These are phyloP conservation scores for Rhizopogon vesiculosus DNA, from an alignment of 768 basidiomycete genomes.

Conservation along the genomic window DNA sequence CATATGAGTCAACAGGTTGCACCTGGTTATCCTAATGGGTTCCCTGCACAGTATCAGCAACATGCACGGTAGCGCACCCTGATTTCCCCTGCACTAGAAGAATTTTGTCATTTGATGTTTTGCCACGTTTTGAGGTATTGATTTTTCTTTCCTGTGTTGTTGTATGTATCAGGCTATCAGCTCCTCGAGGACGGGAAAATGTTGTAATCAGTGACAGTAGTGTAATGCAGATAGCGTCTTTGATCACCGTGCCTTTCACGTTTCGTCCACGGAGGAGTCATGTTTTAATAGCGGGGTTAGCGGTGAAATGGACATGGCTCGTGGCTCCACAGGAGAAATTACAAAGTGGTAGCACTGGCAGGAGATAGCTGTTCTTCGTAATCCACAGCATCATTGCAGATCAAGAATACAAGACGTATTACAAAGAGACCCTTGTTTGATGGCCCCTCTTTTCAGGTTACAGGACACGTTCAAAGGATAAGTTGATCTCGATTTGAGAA, in stretches of 20 bases:
- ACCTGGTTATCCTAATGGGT: conserved; percentile 22
- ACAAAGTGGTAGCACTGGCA: not conserved
- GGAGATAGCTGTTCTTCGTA: not conserved
- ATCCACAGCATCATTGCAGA: not conserved
- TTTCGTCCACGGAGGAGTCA: not conserved
- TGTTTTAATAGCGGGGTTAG: not conserved
- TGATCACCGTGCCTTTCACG: not conserved
- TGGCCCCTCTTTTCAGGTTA: not conserved
- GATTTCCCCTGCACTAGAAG: not conserved
- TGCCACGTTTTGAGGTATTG: not conserved
- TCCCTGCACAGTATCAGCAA: conserved; percentile 28
- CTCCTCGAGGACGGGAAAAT: not conserved
- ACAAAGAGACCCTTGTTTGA: not conserved
- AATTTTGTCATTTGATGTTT: not conserved
- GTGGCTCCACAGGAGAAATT: not conserved
- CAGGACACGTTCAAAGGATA: not conserved
- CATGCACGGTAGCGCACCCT: conserved; percentile 18
- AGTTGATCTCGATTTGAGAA: not conserved
- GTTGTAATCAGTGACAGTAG: not conserved
- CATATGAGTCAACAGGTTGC: conserved; percentile 24
- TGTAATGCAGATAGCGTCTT: not conserved
- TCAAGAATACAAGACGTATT: no score
- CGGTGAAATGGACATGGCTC: not conserved
- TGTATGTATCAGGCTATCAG: not conserved
- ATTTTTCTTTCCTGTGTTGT: not conserved